These are phyloP conservation scores for Fereydounia khargensis DNA, from an alignment of 1,284 basidiomycete species.

Conservation along the genomic window DNA sequence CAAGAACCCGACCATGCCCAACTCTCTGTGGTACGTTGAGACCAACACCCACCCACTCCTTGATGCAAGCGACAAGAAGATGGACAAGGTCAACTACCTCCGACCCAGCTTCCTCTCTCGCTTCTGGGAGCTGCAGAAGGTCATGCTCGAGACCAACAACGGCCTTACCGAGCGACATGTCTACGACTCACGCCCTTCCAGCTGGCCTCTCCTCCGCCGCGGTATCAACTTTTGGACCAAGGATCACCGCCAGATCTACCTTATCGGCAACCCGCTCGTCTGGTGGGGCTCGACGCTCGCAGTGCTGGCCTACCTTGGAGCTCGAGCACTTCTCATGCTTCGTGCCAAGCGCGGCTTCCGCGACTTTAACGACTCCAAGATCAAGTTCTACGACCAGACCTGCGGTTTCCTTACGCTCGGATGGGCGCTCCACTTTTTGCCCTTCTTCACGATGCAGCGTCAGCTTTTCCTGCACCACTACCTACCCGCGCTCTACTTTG, in stretches of 20 bases:
- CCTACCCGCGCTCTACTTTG: conserved; percentile 91
- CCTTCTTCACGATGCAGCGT: conserved; percentile 93
- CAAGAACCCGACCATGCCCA: conserved; percentile 85
- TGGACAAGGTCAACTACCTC: conserved; percentile 67
- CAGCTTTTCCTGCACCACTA: conserved; percentile 97
- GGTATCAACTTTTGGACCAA: conserved; percentile 98
- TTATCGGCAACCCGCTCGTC: conserved; percentile 87
- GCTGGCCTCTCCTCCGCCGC: conserved; percentile 83
- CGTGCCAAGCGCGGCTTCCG: conserved; percentile 84
- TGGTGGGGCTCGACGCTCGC: conserved; percentile 82
- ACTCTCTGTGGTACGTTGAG: conserved; percentile 94
- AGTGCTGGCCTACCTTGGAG: conserved; percentile 68
- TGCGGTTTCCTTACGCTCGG: conserved; percentile 89
- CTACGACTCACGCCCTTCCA: conserved; percentile 85
- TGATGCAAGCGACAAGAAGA: conserved; percentile 6
- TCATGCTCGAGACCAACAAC: conserved; percentile 98
- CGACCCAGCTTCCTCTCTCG: conserved; percentile 82
- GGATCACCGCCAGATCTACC: conserved; percentile 89
- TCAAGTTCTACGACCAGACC: conserved; percentile 81
- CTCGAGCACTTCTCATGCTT: conserved; percentile 76
- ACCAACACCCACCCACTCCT: conserved; percentile 70
- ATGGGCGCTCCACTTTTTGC: conserved; percentile 90
- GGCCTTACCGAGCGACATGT: conserved; percentile 90
- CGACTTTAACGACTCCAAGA: conserved; percentile 84
- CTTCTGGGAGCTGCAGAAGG: conserved; percentile 86